Conservation (phyloP, 129 eudicot genomes). For the Flaveria bidentis region DNA sequence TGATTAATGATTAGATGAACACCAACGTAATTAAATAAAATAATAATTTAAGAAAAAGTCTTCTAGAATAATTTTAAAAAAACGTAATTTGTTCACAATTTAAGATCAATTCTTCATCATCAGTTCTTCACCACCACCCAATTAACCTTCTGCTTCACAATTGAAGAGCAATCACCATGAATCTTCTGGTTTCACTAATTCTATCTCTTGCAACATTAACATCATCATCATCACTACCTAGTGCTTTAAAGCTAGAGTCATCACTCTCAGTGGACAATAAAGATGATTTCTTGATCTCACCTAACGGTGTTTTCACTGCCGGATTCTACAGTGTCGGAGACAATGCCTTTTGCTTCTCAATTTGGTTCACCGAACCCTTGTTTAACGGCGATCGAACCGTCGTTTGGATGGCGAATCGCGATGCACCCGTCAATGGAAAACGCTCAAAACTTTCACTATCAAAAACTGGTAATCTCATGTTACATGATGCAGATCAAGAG, state of each 20-base stretch:
- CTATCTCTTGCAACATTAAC: background rate
- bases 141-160: background rate
- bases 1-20: no score
- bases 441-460: slow-evolving; percentile 31
- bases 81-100: background rate
- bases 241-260: slow-evolving; percentile 35
- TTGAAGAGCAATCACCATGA: slow-evolving; percentile 21
- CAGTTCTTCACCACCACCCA: background rate
- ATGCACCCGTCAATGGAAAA: slow-evolving; percentile 52
- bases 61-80: background rate
- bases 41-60: background rate
- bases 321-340: slow-evolving; percentile 45
- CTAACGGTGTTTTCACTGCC: slow-evolving; percentile 39
- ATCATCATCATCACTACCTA: slow-evolving; percentile 28
- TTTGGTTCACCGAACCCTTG: slow-evolving; percentile 45
- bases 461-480: slow-evolving; percentile 41
- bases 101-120: background rate
- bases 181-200: slow-evolving; percentile 16
- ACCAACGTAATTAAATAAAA: no score
- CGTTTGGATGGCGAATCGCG: slow-evolving; percentile 61
- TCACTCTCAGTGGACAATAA: slow-evolving; percentile 26
- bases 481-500: slow-evolving; percentile 43
- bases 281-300: slow-evolving; percentile 32
- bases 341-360: slow-evolving; percentile 46
- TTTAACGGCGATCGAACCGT: slow-evolving; percentile 27